Conservation (phyloP, 2,329 filamentous ascomycete species). For the Teratosphaeria zuluensis region DNA sequence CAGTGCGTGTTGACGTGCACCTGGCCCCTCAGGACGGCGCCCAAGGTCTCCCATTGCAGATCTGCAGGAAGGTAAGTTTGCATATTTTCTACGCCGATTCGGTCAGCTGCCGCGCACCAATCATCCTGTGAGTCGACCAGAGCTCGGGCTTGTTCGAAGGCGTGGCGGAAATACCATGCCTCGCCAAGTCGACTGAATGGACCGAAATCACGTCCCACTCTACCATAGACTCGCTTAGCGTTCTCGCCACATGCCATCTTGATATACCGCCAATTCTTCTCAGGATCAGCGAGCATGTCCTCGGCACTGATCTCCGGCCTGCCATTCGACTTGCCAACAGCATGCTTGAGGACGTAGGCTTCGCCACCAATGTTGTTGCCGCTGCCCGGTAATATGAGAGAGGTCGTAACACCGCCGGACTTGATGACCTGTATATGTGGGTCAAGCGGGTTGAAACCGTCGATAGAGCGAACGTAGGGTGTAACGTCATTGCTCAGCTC, state of each 20-base stretch:
- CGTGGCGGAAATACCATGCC: constrained; percentile 59
- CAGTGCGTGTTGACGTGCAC: constrained; percentile 63
- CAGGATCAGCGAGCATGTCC: constrained; percentile 57
- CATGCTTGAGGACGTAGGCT: constrained; percentile 59
- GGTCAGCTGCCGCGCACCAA: constrained; percentile 53
- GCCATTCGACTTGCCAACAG: constrained; percentile 50
- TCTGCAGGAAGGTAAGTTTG: constrained; percentile 52
- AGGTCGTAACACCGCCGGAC: constrained; percentile 62
- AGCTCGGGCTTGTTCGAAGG: constrained; percentile 52
- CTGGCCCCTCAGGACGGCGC: constrained; percentile 55
- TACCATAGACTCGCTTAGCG: constrained; percentile 41
- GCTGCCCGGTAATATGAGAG: constrained; percentile 56
- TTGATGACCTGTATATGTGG: constrained; percentile 60
- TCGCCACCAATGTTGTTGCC: constrained; percentile 65
- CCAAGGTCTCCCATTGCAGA: constrained; percentile 53
- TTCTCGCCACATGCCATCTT: constrained; percentile 56
- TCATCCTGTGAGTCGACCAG: constrained; percentile 54
- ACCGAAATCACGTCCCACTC: constrained; percentile 40
- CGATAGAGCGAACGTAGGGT: constrained; percentile 58
- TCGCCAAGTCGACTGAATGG: constrained; percentile 57
- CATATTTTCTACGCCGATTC: constrained; percentile 42
- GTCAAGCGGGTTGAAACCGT: constrained; percentile 54
- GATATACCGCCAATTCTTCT: constrained; percentile 58
- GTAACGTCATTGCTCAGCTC: constrained; percentile 56
- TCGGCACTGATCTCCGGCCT: constrained; percentile 53